Conservation (phyloP, 148 eudicot genomes). For the Pouteria glomerata region DNA sequence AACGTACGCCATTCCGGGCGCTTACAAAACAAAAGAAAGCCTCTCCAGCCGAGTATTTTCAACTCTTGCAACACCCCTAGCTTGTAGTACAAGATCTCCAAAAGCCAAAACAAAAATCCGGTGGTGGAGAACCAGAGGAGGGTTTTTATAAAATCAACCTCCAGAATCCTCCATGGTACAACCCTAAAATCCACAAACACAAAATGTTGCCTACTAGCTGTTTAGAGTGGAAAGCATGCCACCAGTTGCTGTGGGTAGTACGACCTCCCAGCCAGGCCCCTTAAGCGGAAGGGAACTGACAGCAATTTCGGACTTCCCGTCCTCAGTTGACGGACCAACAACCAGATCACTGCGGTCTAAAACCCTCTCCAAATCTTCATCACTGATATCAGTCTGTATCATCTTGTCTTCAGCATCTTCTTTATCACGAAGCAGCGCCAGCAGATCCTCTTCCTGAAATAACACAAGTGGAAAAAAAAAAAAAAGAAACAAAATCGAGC, state of each 20-base stretch:
- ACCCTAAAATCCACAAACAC: neutral
- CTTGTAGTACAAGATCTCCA: too few relatives aligned
- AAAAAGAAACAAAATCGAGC: neutral
- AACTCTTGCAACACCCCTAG: too few relatives aligned
- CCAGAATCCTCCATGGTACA: neutral
- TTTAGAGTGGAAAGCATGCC: conserved; percentile 81
- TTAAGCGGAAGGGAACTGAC: conserved; percentile 52
- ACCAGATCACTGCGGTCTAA: conserved; percentile 77
- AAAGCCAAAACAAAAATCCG: conserved; percentile 4
- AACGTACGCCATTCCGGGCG: neutral
- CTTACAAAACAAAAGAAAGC: conserved; percentile 10
- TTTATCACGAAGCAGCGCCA: conserved; percentile 67
- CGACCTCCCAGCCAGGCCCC: conserved; percentile 99
- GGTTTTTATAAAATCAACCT: neutral
- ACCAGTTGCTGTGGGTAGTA: conserved; percentile 65
- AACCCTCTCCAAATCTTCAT: conserved; percentile 72
- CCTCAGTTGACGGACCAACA: conserved; percentile 21
- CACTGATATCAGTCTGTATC: conserved; percentile 81
- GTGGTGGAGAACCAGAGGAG: too few relatives aligned
- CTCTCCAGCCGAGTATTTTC: too few relatives aligned
- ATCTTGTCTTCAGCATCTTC: conserved; percentile 75
- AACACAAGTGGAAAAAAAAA: conserved; percentile 2
- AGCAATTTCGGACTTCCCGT: conserved; percentile 18
- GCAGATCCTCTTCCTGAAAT: conserved; percentile 79
- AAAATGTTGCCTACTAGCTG: conserved; percentile 23